Evolutionary conservation across 306 rosid genomes (phyloP), one percentile per base, ranked within the genome.

Genomic region (Hippophae tibetana): DNA sequence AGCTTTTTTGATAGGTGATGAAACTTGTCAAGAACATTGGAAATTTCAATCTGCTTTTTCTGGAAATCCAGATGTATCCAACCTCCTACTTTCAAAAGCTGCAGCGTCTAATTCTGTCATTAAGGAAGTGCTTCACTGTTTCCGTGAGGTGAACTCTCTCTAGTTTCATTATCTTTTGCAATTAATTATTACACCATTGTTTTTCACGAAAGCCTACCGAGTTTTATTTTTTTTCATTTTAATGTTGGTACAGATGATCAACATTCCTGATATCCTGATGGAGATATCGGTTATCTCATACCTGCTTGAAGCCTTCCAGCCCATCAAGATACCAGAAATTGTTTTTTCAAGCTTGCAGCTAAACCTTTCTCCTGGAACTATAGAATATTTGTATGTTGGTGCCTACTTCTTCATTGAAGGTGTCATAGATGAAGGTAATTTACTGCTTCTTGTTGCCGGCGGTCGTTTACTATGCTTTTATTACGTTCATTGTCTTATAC

Each of bases 261-360:
- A 65, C 58, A 59, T 75, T 48, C 62, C 79, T 43, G 57, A 46
- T 50, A 62, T 65, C 47, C 72, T 47, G 49, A 60, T 52, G 52
- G 67, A 75, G 46, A 65, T 65, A 51, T 13, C 58, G 46, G 50
- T 60, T 56, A 69, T 75, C 52, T 52, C 63, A 61, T 26, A 45
- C 42, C 68, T 75, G 56, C 79, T 75, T 51, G 76, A 65, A 38
- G 76, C 79, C 43, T 75, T 75, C 72, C 79, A 75, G 72, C 75
- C 72, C 45, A 38, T 43, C 56, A 52, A 61, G 60, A 64, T 56
- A 38, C 69, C 72, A 2, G 79, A 60, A 7, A 13, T 27, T 51
- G 54, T 70, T 55, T 56, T 61, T 45, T 68, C 65, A 49, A 69
- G n/a, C 51, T 13, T 70, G 59, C 62, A 58, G 51, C 44, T 56